Percentiles rank a stretch among this genome's conserved stretches.
Evolutionary conservation across 129 eudicot species (phyloP).

Genomic region (Flaveria trinervia): DNA sequence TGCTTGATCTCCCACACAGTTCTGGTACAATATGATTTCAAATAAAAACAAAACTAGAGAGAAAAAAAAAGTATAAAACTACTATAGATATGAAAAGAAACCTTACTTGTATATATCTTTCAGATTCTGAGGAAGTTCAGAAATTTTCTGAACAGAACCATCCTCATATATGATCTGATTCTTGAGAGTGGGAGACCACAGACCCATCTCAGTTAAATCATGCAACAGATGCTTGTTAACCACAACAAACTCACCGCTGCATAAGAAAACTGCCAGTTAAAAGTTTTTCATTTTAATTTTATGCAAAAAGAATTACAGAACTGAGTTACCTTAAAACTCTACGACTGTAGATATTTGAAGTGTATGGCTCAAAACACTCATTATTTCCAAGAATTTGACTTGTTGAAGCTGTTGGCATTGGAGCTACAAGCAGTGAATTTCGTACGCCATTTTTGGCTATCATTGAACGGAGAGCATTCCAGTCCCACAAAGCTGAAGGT

Average conservation of each 20-base stretch:
- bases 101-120: slow-evolving; percentile 76
- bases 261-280: background rate
- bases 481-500: slow-evolving; percentile 87
- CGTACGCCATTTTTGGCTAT: slow-evolving; percentile 70
- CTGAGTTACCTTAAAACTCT: slow-evolving; percentile 71
- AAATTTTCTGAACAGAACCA: slow-evolving; percentile 88
- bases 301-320: background rate
- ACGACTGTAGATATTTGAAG: slow-evolving; percentile 92
- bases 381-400: slow-evolving; percentile 98
- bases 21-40: slow-evolving; percentile 39
- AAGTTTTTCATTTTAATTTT: background rate
- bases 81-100: background rate
- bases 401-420: slow-evolving; percentile 99
- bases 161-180: slow-evolving; percentile 75
- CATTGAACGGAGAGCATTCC: slow-evolving; percentile 72
- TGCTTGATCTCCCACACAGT: slow-evolving; percentile 99
- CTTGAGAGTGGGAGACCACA: slow-evolving; percentile 85
- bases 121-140: slow-evolving; percentile 73
- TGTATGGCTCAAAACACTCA: slow-evolving; percentile 97
- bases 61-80: background rate
- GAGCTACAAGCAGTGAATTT: slow-evolving; percentile 93
- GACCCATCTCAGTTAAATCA: slow-evolving; percentile 93
- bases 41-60: background rate
- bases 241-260: slow-evolving; percentile 98
- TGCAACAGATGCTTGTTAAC: slow-evolving; percentile 91